These are phyloP conservation scores for Colletotrichum sp. DNA, from an alignment of 2,329 filamentous ascomycete genomes.

Conservation along the genomic window DNA sequence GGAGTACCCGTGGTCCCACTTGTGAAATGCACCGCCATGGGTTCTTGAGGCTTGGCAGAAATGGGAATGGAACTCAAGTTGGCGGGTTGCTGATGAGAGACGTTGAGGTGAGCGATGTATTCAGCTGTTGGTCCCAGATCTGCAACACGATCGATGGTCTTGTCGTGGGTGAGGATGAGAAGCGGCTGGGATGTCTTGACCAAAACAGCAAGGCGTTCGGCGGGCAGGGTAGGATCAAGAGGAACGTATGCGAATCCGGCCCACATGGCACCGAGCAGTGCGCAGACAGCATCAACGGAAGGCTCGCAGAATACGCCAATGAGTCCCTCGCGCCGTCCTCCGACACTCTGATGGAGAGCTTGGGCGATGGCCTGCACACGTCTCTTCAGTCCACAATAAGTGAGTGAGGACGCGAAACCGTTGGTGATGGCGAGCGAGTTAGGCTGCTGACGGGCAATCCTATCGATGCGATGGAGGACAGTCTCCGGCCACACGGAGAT, in stretches of 20 bases:
- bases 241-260: conserved; percentile 43
- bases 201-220: background rate
- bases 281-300: conserved; percentile 35
- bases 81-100: background rate
- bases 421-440: background rate
- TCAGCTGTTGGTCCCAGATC: background rate
- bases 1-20: conserved; percentile 37
- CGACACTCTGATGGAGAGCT: background rate
- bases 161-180: background rate
- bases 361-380: background rate
- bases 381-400: background rate
- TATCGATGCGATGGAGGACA: background rate
- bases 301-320: conserved; percentile 46
- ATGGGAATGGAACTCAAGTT: background rate
- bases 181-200: background rate
- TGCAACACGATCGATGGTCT: background rate
- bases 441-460: background rate
- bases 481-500: background rate
- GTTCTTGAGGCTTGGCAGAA: background rate
- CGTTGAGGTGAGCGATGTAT: background rate
- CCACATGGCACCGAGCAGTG: conserved; percentile 44
- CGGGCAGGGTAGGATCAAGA: conserved; percentile 35
- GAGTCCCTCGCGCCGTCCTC: background rate
- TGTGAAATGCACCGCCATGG: conserved; percentile 11
- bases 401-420: background rate